Base-by-base conservation (phyloP, 2,329 filamentous ascomycete genomes). In the Monilinia fructicola region DNA sequence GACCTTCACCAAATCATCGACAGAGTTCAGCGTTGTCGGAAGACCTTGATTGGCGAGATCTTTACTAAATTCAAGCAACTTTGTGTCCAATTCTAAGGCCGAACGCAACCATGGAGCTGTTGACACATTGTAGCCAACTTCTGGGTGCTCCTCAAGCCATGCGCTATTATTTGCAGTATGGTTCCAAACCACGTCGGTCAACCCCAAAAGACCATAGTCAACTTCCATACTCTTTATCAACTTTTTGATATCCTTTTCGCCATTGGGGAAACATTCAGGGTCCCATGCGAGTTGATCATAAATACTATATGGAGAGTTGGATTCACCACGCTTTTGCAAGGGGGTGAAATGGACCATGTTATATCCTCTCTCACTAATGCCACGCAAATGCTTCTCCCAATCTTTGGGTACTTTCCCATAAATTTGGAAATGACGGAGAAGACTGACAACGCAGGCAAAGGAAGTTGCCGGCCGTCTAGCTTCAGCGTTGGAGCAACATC, bases 331-430 rank as follows among this genome's bases (percentile, higher is more conserved):
- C 67, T 90, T 84, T 83, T 96, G 95, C 71, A 99, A 82, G 12
- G 95, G 95, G 2, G 95, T 97, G 78, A 99, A 99, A 78, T 99
- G 95, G 68, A 99, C 88, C 93, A 98, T 97, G 80, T 99, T 99
- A 83, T 99, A 99, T 55, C 93, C 93, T 69, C 95, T 86, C 74
- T 91, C 87, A 76, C 91, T 91, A 77, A 99, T 97, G 38, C 95
- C 93, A 66, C 85, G 84, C 67, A 99, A 81, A 77, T 98, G 94
- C 62, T 87, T 90, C 76, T 97, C 87, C 93, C 94, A 99, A 74
- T 97, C 91, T 21, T 83, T 83, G 0, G 94, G 76, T 95, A 97
- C 75, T 89, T 88, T 69, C 95, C 95, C 92, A 99, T 96, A 80
- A 97, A 97, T 79, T 99, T 99, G 76, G 94, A 97, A 70, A 99